Percentiles rank a stretch among this genome's conserved stretches.
phyloP scores from a whole-genome alignment of 2,329 filamentous ascomycete species.

The Byssochlamys sp. region DNA sequence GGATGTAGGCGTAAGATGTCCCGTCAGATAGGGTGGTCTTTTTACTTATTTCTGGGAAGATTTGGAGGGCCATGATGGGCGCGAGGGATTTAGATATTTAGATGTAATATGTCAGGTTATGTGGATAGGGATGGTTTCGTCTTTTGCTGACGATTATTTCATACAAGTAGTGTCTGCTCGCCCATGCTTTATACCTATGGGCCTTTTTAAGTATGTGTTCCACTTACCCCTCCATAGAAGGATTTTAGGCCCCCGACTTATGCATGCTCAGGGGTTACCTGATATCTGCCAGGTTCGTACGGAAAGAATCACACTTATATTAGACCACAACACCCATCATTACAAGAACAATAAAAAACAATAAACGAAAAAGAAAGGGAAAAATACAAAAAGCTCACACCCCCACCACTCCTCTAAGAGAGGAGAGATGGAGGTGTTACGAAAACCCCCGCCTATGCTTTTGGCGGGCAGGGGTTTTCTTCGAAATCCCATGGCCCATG shows the following conservation, averaged over 20 bases:
- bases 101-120: not conserved
- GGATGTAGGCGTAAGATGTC: constrained; percentile 20
- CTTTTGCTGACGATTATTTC: too few species aligned
- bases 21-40: constrained; percentile 1
- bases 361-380: not conserved
- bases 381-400: not conserved
- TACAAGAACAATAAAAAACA: not conserved
- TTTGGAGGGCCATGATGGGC: constrained; percentile 3
- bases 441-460: not conserved
- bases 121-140: not conserved
- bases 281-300: too few species aligned
- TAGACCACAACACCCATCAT: not conserved
- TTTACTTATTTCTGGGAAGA: constrained; percentile 3
- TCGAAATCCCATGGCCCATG: not conserved
- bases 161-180: too few species aligned
- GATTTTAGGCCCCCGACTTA: too few species aligned
- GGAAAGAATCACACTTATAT: too few species aligned
- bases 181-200: too few species aligned
- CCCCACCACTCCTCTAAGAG: not conserved
- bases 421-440: not conserved
- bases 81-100: not conserved
- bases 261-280: too few species aligned
- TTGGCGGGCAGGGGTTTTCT: not conserved
- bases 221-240: too few species aligned
- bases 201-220: too few species aligned